Evolutionary conservation across 139 green algal genomes (phyloP).

Genomic region (Axilococcus clingmanii): DNA sequence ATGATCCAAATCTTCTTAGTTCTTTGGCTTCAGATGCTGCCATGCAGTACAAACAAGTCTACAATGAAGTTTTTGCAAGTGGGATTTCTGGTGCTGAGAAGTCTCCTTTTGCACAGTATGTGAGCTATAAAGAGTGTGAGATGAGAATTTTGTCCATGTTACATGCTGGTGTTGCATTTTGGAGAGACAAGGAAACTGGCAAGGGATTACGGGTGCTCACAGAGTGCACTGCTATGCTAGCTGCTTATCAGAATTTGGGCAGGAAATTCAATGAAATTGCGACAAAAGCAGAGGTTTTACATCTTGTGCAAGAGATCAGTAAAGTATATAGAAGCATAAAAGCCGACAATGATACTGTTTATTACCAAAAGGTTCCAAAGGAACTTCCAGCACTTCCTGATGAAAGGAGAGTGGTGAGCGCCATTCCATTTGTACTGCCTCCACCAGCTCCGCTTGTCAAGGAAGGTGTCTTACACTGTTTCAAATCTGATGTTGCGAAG

Average conservation of each 20-base stretch:
- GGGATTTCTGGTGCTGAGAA: not conserved
- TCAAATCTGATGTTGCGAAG: not conserved
- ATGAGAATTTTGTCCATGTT: constrained; percentile 5
- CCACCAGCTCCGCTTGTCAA: not conserved
- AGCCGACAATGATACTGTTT: constrained; percentile 24
- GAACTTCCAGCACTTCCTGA: not conserved
- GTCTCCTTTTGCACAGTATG: constrained; percentile 5
- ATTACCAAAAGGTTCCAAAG: constrained; percentile 1
- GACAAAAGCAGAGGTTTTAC: constrained; percentile 12
- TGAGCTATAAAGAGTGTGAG: constrained; percentile 20
- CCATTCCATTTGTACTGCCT: constrained; percentile 1
- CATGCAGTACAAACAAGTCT: constrained; percentile 14
- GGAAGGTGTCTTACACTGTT: not conserved
- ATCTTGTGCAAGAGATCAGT: constrained; percentile 22
- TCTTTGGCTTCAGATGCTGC: constrained; percentile 22
- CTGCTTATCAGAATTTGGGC: not conserved
- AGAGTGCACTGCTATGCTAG: not conserved
- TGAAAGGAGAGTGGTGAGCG: not conserved
- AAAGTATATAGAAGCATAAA: constrained; percentile 14
- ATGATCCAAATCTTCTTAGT: constrained; percentile 23
- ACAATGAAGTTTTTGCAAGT: constrained; percentile 6
- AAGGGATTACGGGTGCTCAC: constrained; percentile 8
- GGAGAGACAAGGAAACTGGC: constrained; percentile 12
- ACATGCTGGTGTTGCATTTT: constrained; percentile 17
- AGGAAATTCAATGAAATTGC: constrained; percentile 18